Evolutionary conservation across 148 eudicot species (phyloP), one percentile per base, ranked within the genome.

Genomic region (Fallopia convolvulus): DNA sequence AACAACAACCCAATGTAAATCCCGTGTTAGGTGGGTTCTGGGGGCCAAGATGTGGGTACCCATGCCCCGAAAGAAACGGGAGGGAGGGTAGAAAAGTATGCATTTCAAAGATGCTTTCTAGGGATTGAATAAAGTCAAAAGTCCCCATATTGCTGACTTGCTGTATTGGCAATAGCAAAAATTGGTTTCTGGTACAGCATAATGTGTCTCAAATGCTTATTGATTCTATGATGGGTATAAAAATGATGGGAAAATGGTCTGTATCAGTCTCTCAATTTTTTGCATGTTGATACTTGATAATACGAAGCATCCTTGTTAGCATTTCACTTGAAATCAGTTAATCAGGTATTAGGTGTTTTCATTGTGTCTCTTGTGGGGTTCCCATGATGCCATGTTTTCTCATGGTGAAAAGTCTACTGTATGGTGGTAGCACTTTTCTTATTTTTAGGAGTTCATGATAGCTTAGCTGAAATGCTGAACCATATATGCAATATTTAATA

Each of bases 381-480:
- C 20, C 61, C 26, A 55, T 55, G 61, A 55, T 55, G 26, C 61
- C 60, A 53, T 53, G 2, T 53, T 53, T 18, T 53, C 21, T 5
- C 17, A 1, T 50, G 55, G 55, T 1, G 44, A 41, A 41, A 41
- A 41, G 6, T 4, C 8, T 41, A 41, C 44, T 8, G 0, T 44
- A 44, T 44, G 47, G 47, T 44, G 47, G 47, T 44, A 68, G 26
- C 15, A 7, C 8, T 68, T 68, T 68, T 40, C 44, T 41, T 44
- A 46, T 39, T 5, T 58, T 58, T 58, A 13, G 11, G 9, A 41
- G 50, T 71, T 71, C 23, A 40, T 21, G 21, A 15, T 68, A 39
- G 5, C 72, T 39, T 39, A 15, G 72, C 72, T 68, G 44, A 21
- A 39, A 17, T 68, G 72, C 72, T 68, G 46, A 68, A 39, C 72